Percentiles rank a stretch among this genome's conserved stretches.
These are phyloP conservation scores for Thermomucor indicae-seudaticae DNA, from an alignment of 371 early-diverging fungal genomes.

Conservation along the genomic window DNA sequence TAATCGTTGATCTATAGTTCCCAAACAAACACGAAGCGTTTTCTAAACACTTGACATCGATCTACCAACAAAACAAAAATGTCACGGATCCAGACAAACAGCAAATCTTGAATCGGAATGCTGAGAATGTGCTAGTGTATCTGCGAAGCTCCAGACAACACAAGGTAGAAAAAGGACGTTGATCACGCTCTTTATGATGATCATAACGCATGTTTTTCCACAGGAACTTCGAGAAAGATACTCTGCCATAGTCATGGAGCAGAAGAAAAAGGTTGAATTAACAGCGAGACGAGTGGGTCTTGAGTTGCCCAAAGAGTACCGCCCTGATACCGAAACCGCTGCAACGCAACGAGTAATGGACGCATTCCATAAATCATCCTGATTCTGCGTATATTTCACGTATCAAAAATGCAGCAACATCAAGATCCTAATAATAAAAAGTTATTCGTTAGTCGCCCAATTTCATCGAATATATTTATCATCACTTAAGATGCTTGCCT, in stretches of 20 bases:
- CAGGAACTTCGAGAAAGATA: slow-evolving; percentile 40
- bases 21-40: slow-evolving; percentile 33
- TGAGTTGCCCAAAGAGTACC: slow-evolving; percentile 35
- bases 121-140: slow-evolving; percentile 38
- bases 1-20: slow-evolving; percentile 19
- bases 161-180: slow-evolving; percentile 19
- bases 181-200: neutral
- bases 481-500: slow-evolving; percentile 19
- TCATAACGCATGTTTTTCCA: no score
- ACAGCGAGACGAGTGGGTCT: slow-evolving; percentile 47
- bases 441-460: no score
- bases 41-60: slow-evolving; percentile 28
- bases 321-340: slow-evolving; percentile 22
- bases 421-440: slow-evolving; percentile 43
- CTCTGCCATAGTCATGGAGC: slow-evolving; percentile 40
- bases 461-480: neutral
- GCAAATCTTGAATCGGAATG: slow-evolving; percentile 28
- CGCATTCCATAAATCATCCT: slow-evolving; percentile 9
- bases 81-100: slow-evolving; percentile 29
- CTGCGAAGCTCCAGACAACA: slow-evolving; percentile 39
- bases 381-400: slow-evolving; percentile 26
- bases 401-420: slow-evolving; percentile 55
- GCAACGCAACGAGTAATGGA: slow-evolving; percentile 11
- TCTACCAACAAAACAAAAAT: slow-evolving; percentile 28
- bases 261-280: slow-evolving; percentile 43